Evolutionary conservation across 108 stramenopile genomes (phyloP).

Genomic region (Schizochytrium sp.): DNA sequence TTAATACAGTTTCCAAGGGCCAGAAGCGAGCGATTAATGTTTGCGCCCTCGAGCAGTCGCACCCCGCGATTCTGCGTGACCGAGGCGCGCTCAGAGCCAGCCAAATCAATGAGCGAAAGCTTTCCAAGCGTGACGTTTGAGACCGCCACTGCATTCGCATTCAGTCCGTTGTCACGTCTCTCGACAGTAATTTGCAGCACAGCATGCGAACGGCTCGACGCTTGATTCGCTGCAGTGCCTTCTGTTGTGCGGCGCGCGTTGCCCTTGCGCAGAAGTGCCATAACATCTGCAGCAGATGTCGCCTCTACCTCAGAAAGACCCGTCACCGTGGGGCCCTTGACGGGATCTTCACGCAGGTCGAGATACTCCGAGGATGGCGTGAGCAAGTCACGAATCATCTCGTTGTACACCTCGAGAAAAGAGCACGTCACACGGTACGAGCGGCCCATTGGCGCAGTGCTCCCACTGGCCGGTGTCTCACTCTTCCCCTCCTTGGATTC

Average conservation of each 20-base stretch:
- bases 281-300: constrained; percentile 30
- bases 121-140: constrained; percentile 49
- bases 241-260: constrained; percentile 49
- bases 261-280: constrained; percentile 49
- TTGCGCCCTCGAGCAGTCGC: constrained; percentile 83
- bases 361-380: constrained; percentile 29
- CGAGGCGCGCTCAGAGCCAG: constrained; percentile 55
- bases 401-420: constrained; percentile 58
- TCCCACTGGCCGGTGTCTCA: no score
- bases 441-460: not conserved
- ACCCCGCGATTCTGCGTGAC: constrained; percentile 58
- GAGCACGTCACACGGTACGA: constrained; percentile 34
- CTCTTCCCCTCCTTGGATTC: not conserved
- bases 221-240: constrained; percentile 48
- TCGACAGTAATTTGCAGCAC: constrained; percentile 52
- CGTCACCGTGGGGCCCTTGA: constrained; percentile 46
- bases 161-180: constrained; percentile 23
- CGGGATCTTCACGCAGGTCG: constrained; percentile 55
- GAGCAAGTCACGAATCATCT: constrained; percentile 53
- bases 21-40: constrained; percentile 88
- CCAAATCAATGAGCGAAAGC: constrained; percentile 58
- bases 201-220: constrained; percentile 50
- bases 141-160: constrained; percentile 33
- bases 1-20: constrained; percentile 95
- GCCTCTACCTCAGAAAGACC: constrained; percentile 48